phyloP scores from a whole-genome alignment of 768 basidiomycete species.

The Boletellus ananiceps region DNA sequence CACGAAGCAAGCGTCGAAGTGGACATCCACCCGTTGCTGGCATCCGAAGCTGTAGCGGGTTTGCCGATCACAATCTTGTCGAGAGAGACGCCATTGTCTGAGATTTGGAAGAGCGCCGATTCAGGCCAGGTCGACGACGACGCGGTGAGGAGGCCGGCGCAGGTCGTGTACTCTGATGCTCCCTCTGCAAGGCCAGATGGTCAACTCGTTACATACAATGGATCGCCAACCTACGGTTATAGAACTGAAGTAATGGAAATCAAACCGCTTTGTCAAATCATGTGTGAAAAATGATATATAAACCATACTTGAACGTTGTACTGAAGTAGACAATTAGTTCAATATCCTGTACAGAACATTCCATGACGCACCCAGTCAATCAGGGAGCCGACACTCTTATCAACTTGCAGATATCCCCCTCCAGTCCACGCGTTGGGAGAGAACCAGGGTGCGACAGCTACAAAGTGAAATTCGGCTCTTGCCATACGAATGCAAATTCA shows the following conservation, averaged over 20 bases:
- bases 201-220: neutral
- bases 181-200: slow-evolving; percentile 28
- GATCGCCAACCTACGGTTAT: slow-evolving; percentile 15
- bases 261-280: neutral
- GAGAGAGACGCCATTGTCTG: slow-evolving; percentile 50
- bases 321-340: slow-evolving; percentile 16
- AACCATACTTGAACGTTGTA: slow-evolving; percentile 39
- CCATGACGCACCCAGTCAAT: slow-evolving; percentile 39
- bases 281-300: neutral
- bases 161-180: slow-evolving; percentile 33
- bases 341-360: neutral
- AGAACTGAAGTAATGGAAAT: slow-evolving; percentile 8
- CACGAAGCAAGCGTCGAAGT: slow-evolving; percentile 54
- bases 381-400: slow-evolving; percentile 36
- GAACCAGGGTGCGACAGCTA: slow-evolving; percentile 45
- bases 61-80: slow-evolving; percentile 76
- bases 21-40: slow-evolving; percentile 53
- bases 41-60: slow-evolving; percentile 47
- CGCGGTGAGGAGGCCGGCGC: slow-evolving; percentile 33
- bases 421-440: slow-evolving; percentile 31
- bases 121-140: slow-evolving; percentile 40
- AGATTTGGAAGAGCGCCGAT: slow-evolving; percentile 44
- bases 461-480: no score
- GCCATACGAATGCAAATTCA: no score
- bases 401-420: slow-evolving; percentile 39